Evolutionary conservation across 2,329 filamentous ascomycete genomes (phyloP).

Genomic region (Sporothrix brunneoviolacea): DNA sequence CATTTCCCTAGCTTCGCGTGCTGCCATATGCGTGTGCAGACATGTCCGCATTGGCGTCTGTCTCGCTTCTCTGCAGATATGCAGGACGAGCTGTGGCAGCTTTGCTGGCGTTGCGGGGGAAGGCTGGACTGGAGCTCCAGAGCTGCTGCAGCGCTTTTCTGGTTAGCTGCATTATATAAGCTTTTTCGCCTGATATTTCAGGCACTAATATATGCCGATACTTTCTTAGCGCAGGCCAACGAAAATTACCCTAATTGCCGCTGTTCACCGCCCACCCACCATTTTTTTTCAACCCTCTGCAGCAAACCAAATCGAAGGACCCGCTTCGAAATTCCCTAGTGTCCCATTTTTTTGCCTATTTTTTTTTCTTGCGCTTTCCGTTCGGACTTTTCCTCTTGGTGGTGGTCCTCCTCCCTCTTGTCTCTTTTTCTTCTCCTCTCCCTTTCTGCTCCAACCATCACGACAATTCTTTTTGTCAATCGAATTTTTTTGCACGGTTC

Average conservation of each 20-base stretch:
- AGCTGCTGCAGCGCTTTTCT: too few relatives aligned
- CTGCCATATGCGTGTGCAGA: too few relatives aligned
- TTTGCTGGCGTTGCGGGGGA: too few relatives aligned
- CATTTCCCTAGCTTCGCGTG: too few relatives aligned
- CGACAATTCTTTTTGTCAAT: conserved; percentile 28
- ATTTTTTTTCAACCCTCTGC: conserved; percentile 1
- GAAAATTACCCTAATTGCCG: conserved; percentile 39
- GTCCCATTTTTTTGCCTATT: not conserved
- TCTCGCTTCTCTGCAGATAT: too few relatives aligned
- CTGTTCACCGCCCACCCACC: conserved; percentile 34
- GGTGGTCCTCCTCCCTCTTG: not conserved
- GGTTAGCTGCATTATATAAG: conserved; percentile 6
- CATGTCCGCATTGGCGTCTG: too few relatives aligned
- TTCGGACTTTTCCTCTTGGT: not conserved
- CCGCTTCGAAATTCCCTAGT: conserved; percentile 3
- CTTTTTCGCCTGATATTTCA: not conserved
- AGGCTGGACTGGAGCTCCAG: too few relatives aligned
- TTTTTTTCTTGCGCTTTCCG: not conserved
- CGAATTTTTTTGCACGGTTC: conserved; percentile 20
- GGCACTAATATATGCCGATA: not conserved
- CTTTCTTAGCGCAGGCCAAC: not conserved
- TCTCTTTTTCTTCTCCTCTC: not conserved
- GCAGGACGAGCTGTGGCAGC: too few relatives aligned
- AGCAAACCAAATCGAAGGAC: too few relatives aligned
- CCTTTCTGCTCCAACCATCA: conserved; percentile 25